Evolutionary conservation across 1,284 basidiomycete genomes (phyloP).

Genomic region (Boletus holoroseus): DNA sequence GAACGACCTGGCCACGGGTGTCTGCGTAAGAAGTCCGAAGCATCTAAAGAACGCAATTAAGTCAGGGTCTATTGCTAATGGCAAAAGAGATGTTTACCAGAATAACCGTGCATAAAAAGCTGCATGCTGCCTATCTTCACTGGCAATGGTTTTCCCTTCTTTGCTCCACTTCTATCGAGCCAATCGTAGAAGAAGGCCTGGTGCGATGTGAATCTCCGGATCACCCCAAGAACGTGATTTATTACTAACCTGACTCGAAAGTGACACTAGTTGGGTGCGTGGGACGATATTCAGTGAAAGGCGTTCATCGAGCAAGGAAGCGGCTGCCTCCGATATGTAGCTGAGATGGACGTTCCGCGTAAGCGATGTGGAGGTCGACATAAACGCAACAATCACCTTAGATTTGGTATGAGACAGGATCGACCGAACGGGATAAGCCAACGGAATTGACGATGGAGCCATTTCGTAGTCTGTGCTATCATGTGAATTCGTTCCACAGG

Average conservation of each 20-base stretch:
- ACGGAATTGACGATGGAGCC: constrained; percentile 80
- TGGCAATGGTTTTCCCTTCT: constrained; percentile 75
- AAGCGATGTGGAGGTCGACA: background rate
- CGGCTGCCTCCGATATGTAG: constrained; percentile 76
- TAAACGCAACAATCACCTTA: constrained; percentile 47
- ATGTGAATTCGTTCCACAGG: constrained; percentile 4
- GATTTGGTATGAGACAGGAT: constrained; percentile 78
- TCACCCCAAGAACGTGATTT: background rate
- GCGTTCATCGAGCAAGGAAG: constrained; percentile 76
- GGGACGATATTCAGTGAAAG: constrained; percentile 80
- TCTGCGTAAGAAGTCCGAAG: constrained; percentile 78
- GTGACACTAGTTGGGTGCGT: constrained; percentile 74
- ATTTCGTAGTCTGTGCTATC: constrained; percentile 72
- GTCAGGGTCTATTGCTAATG: background rate
- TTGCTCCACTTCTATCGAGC: constrained; percentile 71
- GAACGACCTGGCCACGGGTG: constrained; percentile 87
- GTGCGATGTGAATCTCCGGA: constrained; percentile 5
- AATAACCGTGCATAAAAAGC: constrained; percentile 79
- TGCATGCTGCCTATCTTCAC: constrained; percentile 91
- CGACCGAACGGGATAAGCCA: constrained; percentile 85
- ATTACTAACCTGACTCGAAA: constrained; percentile 66
- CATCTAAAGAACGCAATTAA: constrained; percentile 46
- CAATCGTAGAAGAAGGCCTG: constrained; percentile 88
- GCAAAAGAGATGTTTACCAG: constrained; percentile 42
- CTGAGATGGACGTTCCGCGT: constrained; percentile 29